Conservation (phyloP, 2,329 filamentous ascomycete species). For the Exophiala bonariae region DNA sequence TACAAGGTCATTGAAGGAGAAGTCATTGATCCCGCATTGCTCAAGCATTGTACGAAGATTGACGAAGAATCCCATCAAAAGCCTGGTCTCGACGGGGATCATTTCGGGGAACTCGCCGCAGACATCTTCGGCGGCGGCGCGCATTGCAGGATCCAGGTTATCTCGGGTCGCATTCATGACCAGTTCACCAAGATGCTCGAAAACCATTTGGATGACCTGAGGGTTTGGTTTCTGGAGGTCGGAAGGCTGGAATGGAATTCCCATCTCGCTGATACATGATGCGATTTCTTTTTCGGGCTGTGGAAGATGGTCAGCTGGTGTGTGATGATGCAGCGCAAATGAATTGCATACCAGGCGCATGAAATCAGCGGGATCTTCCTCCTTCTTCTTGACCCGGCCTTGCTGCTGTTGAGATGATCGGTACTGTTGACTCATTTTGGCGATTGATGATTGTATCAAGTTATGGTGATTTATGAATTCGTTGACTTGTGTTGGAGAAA, state of each 20-base stretch:
- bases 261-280: slow-evolving; percentile 95
- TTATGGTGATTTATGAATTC: too few species aligned
- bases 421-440: slow-evolving; percentile 54
- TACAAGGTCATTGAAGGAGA: slow-evolving; percentile 89
- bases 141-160: slow-evolving; percentile 92
- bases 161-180: slow-evolving; percentile 92
- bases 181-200: slow-evolving; percentile 95
- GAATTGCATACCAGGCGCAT: slow-evolving; percentile 53
- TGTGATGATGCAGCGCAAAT: too few species aligned
- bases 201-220: slow-evolving; percentile 92
- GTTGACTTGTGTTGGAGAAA: too few species aligned
- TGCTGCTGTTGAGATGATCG: slow-evolving; percentile 46
- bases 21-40: slow-evolving; percentile 89
- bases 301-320: slow-evolving; percentile 39
- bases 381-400: slow-evolving; percentile 53
- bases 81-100: slow-evolving; percentile 81
- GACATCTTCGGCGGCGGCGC: slow-evolving; percentile 79
- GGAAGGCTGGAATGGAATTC: slow-evolving; percentile 79
- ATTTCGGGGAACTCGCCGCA: slow-evolving; percentile 82
- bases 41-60: slow-evolving; percentile 75
- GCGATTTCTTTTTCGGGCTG: slow-evolving; percentile 78
- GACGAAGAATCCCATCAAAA: slow-evolving; percentile 94
- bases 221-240: slow-evolving; percentile 94
- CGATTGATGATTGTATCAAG: slow-evolving; percentile 40
- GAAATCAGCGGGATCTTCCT: slow-evolving; percentile 58